Evolutionary conservation across 257 asterid genomes (phyloP).

Genomic region (Solanum verrucosum): DNA sequence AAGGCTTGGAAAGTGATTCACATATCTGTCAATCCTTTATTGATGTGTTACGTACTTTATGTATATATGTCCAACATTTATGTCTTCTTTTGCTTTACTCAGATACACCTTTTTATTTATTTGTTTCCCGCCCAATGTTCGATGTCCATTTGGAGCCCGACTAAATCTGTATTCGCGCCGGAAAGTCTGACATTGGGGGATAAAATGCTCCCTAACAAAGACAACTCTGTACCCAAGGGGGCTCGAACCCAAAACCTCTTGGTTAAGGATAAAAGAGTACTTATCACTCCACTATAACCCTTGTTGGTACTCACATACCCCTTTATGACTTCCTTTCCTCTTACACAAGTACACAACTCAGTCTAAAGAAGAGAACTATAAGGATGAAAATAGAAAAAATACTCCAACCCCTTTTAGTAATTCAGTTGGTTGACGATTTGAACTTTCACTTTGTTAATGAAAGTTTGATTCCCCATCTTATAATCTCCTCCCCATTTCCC

Average conservation of each 20-base stretch:
- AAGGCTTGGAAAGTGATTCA: conserved; percentile 34
- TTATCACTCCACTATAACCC: too few species aligned
- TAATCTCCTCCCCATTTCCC: not conserved
- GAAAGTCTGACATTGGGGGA: too few species aligned
- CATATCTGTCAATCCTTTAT: not conserved
- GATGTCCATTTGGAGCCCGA: too few species aligned
- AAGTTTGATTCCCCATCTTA: too few species aligned
- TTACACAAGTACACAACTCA: not conserved
- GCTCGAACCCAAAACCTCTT: too few species aligned
- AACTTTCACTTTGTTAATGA: not conserved
- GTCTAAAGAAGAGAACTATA: not conserved
- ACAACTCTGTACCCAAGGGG: accelerated
- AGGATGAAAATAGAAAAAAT: not conserved
- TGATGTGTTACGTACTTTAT: not conserved
- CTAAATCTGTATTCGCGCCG: too few species aligned
- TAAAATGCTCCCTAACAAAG: too few species aligned
- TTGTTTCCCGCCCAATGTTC: accelerated
- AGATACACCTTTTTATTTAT: not conserved
- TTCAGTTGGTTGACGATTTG: not conserved
- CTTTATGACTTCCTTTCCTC: not conserved
- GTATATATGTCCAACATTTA: not conserved
- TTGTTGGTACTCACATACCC: not conserved
- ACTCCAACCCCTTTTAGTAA: not conserved
- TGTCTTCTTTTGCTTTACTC: not conserved
- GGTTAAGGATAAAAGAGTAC: too few species aligned